Evolutionary conservation across 2,329 filamentous ascomycete species (phyloP).

Genomic region (Monosporascus cannonballus): DNA sequence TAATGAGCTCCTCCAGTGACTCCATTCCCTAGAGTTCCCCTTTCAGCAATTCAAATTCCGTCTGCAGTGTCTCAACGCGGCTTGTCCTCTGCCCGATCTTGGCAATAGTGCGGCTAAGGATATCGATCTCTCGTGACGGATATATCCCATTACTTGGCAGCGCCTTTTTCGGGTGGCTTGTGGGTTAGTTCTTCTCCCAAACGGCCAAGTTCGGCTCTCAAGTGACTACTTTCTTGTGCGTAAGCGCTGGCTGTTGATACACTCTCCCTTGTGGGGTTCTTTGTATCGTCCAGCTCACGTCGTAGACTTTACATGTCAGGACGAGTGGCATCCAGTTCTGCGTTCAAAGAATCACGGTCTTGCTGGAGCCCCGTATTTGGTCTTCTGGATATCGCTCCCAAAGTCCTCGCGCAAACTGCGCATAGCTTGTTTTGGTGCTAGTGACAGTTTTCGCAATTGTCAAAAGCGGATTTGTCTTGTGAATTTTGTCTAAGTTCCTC

Average conservation of each 20-base stretch:
- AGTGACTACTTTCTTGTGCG: constrained; percentile 23
- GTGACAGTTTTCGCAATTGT: constrained; percentile 5
- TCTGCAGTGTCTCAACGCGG: constrained; percentile 34
- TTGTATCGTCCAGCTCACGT: constrained; percentile 13
- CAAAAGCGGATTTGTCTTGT: constrained; percentile 1
- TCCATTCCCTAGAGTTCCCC: constrained; percentile 30
- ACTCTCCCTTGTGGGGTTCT: constrained; percentile 17
- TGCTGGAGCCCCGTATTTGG: constrained; percentile 3
- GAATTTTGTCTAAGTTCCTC: constrained; percentile 8
- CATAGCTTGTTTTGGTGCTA: constrained; percentile 11
- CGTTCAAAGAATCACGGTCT: constrained; percentile 4
- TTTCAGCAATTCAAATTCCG: constrained; percentile 36
- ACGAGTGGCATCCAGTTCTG: constrained; percentile 3
- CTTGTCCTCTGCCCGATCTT: constrained; percentile 32
- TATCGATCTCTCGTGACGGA: constrained; percentile 30
- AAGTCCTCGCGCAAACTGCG: constrained; percentile 17
- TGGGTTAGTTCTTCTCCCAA: constrained; percentile 23
- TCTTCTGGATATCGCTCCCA: constrained; percentile 6
- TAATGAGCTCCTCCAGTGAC: constrained; percentile 4
- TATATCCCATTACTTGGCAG: constrained; percentile 12
- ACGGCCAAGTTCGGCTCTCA: constrained; percentile 29
- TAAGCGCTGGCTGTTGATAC: constrained; percentile 18
- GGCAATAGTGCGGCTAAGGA: constrained; percentile 32
- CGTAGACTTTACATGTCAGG: constrained; percentile 3
- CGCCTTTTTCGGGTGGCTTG: constrained; percentile 13